Base-by-base conservation (phyloP, 208 protist genomes). In the Leishmania amazonensis region DNA sequence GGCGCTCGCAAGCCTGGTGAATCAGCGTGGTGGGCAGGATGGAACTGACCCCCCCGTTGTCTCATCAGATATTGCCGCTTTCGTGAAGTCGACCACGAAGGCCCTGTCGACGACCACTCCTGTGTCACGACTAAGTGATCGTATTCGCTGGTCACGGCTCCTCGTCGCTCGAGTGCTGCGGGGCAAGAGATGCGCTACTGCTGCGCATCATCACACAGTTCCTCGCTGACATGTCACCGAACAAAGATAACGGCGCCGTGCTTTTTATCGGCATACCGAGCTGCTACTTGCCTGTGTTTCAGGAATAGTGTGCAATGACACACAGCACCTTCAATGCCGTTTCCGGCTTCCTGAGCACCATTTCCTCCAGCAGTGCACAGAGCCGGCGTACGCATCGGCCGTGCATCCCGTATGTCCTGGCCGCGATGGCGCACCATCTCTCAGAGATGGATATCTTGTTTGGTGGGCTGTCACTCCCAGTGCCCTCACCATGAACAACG, bases 301-400 rank as follows among this genome's bases (percentile, higher is more conserved):
- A 90, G 65, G 78, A 85, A 21, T 82, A 90, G 77, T 75, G 64
- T 9, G 67, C 79, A 42, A 79, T 97, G 28, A 80, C 87, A 15
- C 60, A 78, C 6, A 87, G 90, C 47, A 94, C 88, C 42, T 81
- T 97, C 60, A 94, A 90, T 81, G 86, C 86, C 83, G 78, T 93
- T 24, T 94, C 95, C 74, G 94, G 96, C 74, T 75, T 96, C 8
- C 87, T 93, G 49, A 91, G 89, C 79, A 97, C 94, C 19, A 78
- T 97, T 58, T 75, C 89, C 42, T 89, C 91, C 47, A 87, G 71
- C 73, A 88, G 89, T 79, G 89, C 85, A 17, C 64, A 71, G 31
- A 88, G 87, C 54, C 87, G 91, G 42, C 68, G 75, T 51, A 79
- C 81, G 51, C 79, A 96, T 62, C 87, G 91, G 3, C 93, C 93